Base-by-base conservation (phyloP, 495 filamentous ascomycete species). In the Cryomyces minteri region DNA sequence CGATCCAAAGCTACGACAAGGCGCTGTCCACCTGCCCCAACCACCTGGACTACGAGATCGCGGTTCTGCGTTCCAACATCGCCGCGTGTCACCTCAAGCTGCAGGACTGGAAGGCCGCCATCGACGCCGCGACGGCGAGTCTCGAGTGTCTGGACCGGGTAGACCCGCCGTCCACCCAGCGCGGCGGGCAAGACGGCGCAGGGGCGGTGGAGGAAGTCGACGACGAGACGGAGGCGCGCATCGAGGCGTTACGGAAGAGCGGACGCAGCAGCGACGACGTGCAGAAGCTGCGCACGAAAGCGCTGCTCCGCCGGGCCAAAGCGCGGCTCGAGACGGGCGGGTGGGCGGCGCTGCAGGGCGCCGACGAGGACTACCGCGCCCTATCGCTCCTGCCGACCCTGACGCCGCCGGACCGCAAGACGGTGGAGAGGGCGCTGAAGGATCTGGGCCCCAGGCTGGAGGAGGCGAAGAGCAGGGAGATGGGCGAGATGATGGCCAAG, bases 401-500 rank as follows among this genome's bases (percentile, higher is more conserved):
- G 0, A 64, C 74, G 0, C 40, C 68, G 1, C 66, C 72, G 37
- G 88, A 95, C 52, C 67, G 56, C 54, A 72, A 70, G 45, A 69
- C 80, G 38, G 77, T 92, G 2, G 67, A 76, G 47, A 60, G 65
- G 39, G 80, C 81, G 36, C 63, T 93, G 31, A 62, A 64, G 34
- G 63, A 62, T 30, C 67, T 95, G 9, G 80, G 82, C 3, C 62
- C 66, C 25, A 69, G 68, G 49, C 74, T 85, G 37, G 80, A 85
- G 39, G 69, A 70, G 32, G 87, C 87, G 4, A 78, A 80, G 60
- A 78, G 90, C 54, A 78, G 69, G 54, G 90, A 98, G 62, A 85
- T 87, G 71, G 76, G 68, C 5, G 88, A 98, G 61, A 94, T 95
- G 83, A 87, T 94, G 83, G 82, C 78, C 28, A 95, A 95, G 64